These are phyloP conservation scores for Lobulomyces angularis DNA, from an alignment of 192 early-diverging fungal genomes.

Conservation along the genomic window DNA sequence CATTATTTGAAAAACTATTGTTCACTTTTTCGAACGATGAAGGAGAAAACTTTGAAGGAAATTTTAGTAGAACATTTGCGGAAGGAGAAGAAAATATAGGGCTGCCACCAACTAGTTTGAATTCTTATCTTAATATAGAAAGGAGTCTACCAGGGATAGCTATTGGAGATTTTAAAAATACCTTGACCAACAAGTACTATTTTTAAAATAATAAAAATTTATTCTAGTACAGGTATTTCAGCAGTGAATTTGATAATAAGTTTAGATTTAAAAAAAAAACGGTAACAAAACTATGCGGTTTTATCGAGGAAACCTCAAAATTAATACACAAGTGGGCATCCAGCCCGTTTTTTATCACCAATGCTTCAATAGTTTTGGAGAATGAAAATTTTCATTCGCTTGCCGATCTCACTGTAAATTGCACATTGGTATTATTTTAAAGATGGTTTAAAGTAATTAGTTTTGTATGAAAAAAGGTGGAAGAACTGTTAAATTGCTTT, in stretches of 20 bases:
- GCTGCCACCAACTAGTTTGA: slow-evolving; percentile 59
- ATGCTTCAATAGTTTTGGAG: slow-evolving; percentile 5
- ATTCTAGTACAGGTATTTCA: slow-evolving; percentile 55
- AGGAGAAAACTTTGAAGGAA: slow-evolving; percentile 1
- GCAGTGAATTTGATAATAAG: slow-evolving; percentile 50
- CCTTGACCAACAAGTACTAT: background rate
- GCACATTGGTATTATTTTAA: slow-evolving; percentile 23
- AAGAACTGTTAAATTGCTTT: slow-evolving; percentile 45
- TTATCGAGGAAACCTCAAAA: slow-evolving; percentile 46
- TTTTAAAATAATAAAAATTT: background rate
- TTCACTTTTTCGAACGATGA: no score
- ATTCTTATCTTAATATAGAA: slow-evolving; percentile 54
- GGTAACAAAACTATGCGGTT: slow-evolving; percentile 36
- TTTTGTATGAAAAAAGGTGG: slow-evolving; percentile 10
- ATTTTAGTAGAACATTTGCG: slow-evolving; percentile 27
- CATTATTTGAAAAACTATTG: no score
- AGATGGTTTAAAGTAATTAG: background rate
- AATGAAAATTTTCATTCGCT: slow-evolving; percentile 28
- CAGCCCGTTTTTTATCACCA: slow-evolving; percentile 16
- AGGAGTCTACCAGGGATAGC: slow-evolving; percentile 46
- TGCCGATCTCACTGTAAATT: slow-evolving; percentile 32
- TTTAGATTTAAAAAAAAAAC: slow-evolving; percentile 19
- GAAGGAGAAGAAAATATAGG: slow-evolving; percentile 25
- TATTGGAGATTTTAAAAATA: no score
- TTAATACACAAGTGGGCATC: slow-evolving; percentile 40